Percentiles rank a stretch among this genome's conserved stretches.
phyloP scores from a whole-genome alignment of 495 filamentous ascomycete species.

The Bacidia gigantensis region DNA sequence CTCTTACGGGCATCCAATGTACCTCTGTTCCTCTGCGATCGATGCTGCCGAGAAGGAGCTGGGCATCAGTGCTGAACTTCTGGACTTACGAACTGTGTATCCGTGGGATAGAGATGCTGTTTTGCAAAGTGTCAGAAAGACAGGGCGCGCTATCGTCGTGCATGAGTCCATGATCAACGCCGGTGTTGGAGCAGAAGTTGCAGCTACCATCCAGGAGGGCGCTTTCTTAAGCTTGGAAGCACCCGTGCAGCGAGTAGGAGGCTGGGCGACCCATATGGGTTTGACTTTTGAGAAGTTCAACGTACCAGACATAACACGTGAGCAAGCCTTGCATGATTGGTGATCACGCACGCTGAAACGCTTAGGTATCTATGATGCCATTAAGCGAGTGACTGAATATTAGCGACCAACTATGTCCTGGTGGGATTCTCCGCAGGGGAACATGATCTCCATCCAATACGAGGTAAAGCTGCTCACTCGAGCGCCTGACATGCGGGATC shows the following conservation, averaged over 20 bases:
- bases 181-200: constrained; percentile 85
- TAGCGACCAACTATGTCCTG: constrained; percentile 14
- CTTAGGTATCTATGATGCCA: constrained; percentile 51
- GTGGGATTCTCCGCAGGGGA: not conserved
- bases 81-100: constrained; percentile 84
- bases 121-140: constrained; percentile 74
- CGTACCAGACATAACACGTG: constrained; percentile 80
- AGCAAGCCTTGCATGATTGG: too few species aligned
- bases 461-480: too few species aligned
- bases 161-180: constrained; percentile 96
- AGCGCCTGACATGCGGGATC: too few species aligned
- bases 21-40: constrained; percentile 71
- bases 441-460: not conserved
- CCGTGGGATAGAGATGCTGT: constrained; percentile 88
- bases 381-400: constrained; percentile 45
- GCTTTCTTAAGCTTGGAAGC: constrained; percentile 83
- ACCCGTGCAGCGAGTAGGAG: constrained; percentile 81
- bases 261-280: constrained; percentile 80
- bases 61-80: constrained; percentile 69
- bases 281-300: constrained; percentile 77
- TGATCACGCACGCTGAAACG: not conserved
- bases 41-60: constrained; percentile 68
- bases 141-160: constrained; percentile 79
- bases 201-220: constrained; percentile 78
- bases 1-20: constrained; percentile 85